Conservation (phyloP, 2,329 filamentous ascomycete genomes). For the Botrytis cinerea region DNA sequence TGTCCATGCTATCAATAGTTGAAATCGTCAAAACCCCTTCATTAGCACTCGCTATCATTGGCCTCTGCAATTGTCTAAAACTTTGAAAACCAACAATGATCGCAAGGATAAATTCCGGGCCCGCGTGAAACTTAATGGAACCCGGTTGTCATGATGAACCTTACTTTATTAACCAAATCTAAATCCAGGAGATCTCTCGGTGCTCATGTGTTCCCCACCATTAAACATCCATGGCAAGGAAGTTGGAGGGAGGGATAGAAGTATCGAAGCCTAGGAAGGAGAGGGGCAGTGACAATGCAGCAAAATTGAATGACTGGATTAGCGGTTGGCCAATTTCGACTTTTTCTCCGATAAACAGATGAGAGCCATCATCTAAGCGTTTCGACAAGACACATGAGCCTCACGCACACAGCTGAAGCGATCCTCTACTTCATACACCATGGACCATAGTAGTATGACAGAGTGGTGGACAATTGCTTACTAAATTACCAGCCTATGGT, state of each 20-base stretch:
- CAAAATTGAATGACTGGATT: not conserved
- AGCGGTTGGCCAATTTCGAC: not conserved
- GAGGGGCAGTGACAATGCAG: not conserved
- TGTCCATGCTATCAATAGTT: slow-evolving; percentile 3
- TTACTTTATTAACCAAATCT: slow-evolving; percentile 5
- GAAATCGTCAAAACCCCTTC: not conserved
- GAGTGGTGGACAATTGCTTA: not conserved
- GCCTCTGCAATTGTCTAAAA: slow-evolving; percentile 2
- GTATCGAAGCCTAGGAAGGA: slow-evolving; percentile 9
- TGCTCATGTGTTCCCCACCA: not conserved
- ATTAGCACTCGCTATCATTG: not conserved
- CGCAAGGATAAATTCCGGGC: slow-evolving; percentile 16
- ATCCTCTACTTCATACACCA: not conserved
- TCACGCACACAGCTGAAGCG: not conserved
- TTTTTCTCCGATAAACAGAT: not conserved
- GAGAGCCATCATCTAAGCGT: not conserved
- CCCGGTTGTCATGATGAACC: not conserved
- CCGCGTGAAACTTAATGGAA: slow-evolving; percentile 10
- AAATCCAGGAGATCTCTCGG: not conserved
- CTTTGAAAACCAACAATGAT: not conserved
- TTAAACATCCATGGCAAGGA: not conserved
- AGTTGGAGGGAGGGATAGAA: not conserved
- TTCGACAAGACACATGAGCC: not conserved
- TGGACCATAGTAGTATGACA: not conserved
- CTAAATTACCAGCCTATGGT: not conserved